These are phyloP conservation scores for Digitaria exilis DNA, from an alignment of 202 grass and related monocot species.

Conservation along the genomic window DNA sequence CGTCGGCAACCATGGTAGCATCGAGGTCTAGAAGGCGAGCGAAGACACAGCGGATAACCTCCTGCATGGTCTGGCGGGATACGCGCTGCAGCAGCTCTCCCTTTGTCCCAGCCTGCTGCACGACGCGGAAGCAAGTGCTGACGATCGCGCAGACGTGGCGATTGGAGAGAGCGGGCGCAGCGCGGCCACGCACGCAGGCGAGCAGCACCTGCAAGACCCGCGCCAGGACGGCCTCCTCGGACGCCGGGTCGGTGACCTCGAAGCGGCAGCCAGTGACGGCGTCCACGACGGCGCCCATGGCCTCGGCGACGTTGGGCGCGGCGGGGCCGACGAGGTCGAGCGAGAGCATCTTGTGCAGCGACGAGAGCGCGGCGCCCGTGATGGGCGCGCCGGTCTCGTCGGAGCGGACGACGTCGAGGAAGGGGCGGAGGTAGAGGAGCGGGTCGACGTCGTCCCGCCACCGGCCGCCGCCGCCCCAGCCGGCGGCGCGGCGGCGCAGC, in stretches of 20 bases:
- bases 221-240: slow-evolving; percentile 90
- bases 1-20: not conserved
- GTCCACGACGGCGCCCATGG: slow-evolving; percentile 85
- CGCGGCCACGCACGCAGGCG: slow-evolving; percentile 69
- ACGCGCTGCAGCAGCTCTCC: slow-evolving; percentile 94
- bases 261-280: slow-evolving; percentile 87
- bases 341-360: slow-evolving; percentile 86
- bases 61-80: slow-evolving; percentile 96
- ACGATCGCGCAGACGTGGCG: slow-evolving; percentile 84
- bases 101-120: slow-evolving; percentile 97
- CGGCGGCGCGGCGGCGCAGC: slow-evolving; percentile 64
- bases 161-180: slow-evolving; percentile 63
- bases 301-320: slow-evolving; percentile 44
- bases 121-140: slow-evolving; percentile 92
- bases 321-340: slow-evolving; percentile 63
- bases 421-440: slow-evolving; percentile 75
- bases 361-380: slow-evolving; percentile 87
- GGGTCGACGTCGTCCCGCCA: slow-evolving; percentile 48
- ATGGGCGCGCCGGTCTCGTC: slow-evolving; percentile 97
- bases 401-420: slow-evolving; percentile 90
- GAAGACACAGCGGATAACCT: slow-evolving; percentile 86
- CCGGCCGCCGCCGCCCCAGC: slow-evolving; percentile 44
- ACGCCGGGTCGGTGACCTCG: slow-evolving; percentile 92
- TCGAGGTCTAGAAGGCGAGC: slow-evolving; percentile 54
- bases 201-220: slow-evolving; percentile 92